phyloP scores from a whole-genome alignment of 345 rosid genomes.

The Lenwebbia sp. region DNA sequence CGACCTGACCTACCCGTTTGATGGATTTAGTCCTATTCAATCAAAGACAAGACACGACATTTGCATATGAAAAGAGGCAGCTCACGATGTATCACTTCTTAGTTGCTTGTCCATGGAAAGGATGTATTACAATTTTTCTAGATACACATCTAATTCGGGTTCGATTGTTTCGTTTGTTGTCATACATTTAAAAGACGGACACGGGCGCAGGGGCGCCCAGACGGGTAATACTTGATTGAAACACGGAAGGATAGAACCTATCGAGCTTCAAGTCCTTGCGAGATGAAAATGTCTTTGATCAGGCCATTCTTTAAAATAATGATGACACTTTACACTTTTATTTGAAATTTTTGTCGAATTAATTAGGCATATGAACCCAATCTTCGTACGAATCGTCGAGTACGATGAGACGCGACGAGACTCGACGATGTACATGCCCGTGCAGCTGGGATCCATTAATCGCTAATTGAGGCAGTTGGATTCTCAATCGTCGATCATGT shows the following conservation, averaged over 20 bases:
- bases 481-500: too few species aligned
- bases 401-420: too few species aligned
- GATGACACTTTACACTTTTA: too few species aligned
- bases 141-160: not conserved
- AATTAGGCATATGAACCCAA: too few species aligned
- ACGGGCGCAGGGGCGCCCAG: fast-evolving
- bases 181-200: not conserved
- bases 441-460: too few species aligned
- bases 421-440: too few species aligned
- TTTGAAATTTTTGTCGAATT: too few species aligned
- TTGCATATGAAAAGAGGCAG: not conserved
- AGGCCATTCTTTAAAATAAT: too few species aligned
- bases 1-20: too few species aligned
- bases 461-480: too few species aligned
- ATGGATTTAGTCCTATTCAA: not conserved
- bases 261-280: not conserved
- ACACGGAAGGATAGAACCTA: not conserved
- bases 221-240: not conserved
- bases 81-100: not conserved
- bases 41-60: not conserved
- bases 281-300: not conserved
- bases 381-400: too few species aligned
- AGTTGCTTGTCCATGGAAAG: not conserved
- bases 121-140: not conserved
- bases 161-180: not conserved